A percentile compares a stretch with the other conserved stretches of the same genome.
Evolutionary conservation across 169 alveolate species (phyloP).

Genomic region (Plasmodium knowlesi): DNA sequence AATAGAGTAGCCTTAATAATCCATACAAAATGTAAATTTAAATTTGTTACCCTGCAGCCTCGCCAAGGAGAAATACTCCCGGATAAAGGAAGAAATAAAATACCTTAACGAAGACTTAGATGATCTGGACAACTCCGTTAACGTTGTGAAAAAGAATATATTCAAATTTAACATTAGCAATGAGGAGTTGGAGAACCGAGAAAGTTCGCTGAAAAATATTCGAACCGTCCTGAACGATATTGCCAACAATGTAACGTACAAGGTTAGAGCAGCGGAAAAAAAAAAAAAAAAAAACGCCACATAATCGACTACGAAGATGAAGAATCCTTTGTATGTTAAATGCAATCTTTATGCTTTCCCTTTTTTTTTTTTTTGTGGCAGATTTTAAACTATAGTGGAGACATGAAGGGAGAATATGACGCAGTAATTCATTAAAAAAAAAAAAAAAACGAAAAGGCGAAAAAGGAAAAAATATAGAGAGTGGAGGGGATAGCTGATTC

Average conservation of each 20-base stretch:
- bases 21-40: background rate
- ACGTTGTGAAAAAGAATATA: constrained; percentile 60
- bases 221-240: constrained; percentile 23
- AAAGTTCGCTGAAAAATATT: constrained; percentile 35
- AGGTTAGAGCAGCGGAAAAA: background rate
- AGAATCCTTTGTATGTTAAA: background rate
- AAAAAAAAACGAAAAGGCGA: background rate
- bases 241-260: constrained; percentile 13
- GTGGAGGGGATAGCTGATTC: background rate
- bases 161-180: constrained; percentile 59
- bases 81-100: constrained; percentile 70
- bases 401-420: constrained; percentile 23
- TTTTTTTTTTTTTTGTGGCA: constrained; percentile 16
- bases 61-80: constrained; percentile 57
- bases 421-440: constrained; percentile 25
- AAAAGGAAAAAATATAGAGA: background rate
- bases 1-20: background rate
- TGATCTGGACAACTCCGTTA: constrained; percentile 58
- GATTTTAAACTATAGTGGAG: constrained; percentile 15
- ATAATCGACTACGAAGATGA: background rate
- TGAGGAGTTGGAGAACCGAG: constrained; percentile 59
- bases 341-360: background rate
- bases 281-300: background rate
- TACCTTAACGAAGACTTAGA: constrained; percentile 61
- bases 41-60: constrained; percentile 12